Evolutionary conservation across 306 rosid species (phyloP).

Genomic region (Cotoneaster glaucophyllus): DNA sequence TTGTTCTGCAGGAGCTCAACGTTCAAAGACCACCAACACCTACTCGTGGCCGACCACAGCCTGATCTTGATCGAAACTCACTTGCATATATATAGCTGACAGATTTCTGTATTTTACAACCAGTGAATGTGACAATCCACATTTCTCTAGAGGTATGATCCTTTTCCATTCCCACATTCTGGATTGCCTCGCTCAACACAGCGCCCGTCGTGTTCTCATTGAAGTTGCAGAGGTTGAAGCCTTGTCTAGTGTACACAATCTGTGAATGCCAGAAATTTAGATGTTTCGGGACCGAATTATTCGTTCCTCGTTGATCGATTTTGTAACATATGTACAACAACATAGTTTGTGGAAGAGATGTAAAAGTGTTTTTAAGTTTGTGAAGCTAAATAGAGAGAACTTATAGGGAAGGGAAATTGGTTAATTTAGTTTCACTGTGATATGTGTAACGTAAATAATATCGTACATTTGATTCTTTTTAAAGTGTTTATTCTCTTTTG

Average conservation of each 20-base stretch:
- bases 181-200: neutral
- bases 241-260: slow-evolving; percentile 29
- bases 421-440: neutral
- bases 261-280: slow-evolving; percentile 18
- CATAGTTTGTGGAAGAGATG: slow-evolving; percentile 33
- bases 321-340: slow-evolving; percentile 29
- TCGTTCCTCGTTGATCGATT: slow-evolving; percentile 20
- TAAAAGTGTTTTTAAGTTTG: neutral
- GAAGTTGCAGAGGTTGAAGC: slow-evolving; percentile 27
- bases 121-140: neutral
- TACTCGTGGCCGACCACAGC: slow-evolving; percentile 96
- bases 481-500: neutral
- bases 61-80: slow-evolving; percentile 90
- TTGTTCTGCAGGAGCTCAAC: slow-evolving; percentile 67
- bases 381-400: neutral
- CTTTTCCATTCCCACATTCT: neutral
- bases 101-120: slow-evolving; percentile 7
- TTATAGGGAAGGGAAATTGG: slow-evolving; percentile 36
- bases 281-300: slow-evolving; percentile 16
- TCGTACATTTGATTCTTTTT: neutral
- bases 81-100: slow-evolving; percentile 77
- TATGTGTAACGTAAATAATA: neutral
- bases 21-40: slow-evolving; percentile 99
- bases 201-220: slow-evolving; percentile 2
- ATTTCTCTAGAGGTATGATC: slow-evolving; percentile 1